Evolutionary conservation across 139 green algal genomes (phyloP).

Genomic region (Coelastrella sp.): DNA sequence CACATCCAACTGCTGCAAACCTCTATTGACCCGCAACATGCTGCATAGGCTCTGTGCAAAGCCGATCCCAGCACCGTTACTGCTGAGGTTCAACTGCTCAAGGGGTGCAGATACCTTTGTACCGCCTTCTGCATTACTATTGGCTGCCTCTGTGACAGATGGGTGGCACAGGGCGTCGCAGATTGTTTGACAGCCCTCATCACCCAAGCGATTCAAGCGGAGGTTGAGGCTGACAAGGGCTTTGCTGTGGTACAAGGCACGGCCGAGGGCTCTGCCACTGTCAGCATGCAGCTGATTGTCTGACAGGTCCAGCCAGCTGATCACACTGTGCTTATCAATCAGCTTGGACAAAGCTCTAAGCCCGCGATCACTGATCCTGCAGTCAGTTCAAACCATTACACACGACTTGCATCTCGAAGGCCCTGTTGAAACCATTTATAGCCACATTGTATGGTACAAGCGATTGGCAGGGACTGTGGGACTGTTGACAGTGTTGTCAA

Average conservation of each 20-base stretch:
- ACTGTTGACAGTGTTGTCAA: too few relatives aligned
- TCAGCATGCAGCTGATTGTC: slow-evolving; percentile 85
- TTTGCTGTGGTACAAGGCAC: slow-evolving; percentile 65
- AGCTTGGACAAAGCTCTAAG: slow-evolving; percentile 82
- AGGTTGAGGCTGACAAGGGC: slow-evolving; percentile 67
- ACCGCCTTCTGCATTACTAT: neutral
- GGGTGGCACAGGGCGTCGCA: slow-evolving; percentile 47
- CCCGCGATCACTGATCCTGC: slow-evolving; percentile 71
- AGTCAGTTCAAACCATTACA: too few relatives aligned
- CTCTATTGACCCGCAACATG: slow-evolving; percentile 63
- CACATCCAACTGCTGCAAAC: slow-evolving; percentile 70
- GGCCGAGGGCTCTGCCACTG: slow-evolving; percentile 75
- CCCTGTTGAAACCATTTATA: too few relatives aligned
- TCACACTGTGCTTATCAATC: slow-evolving; percentile 69
- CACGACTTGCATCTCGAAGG: too few relatives aligned
- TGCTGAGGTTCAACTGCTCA: slow-evolving; percentile 71
- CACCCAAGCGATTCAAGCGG: slow-evolving; percentile 80
- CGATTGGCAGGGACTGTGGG: too few relatives aligned
- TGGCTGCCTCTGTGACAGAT: neutral
- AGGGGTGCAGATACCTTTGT: slow-evolving; percentile 44
- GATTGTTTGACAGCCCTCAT: slow-evolving; percentile 72
- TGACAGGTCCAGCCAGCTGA: slow-evolving; percentile 73
- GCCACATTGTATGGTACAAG: too few relatives aligned
- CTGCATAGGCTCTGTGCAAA: slow-evolving; percentile 54
- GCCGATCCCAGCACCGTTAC: slow-evolving; percentile 65